Evolutionary conservation across 352 stramenopile species (phyloP).

Genomic region (Globisporangium takayamanum): DNA sequence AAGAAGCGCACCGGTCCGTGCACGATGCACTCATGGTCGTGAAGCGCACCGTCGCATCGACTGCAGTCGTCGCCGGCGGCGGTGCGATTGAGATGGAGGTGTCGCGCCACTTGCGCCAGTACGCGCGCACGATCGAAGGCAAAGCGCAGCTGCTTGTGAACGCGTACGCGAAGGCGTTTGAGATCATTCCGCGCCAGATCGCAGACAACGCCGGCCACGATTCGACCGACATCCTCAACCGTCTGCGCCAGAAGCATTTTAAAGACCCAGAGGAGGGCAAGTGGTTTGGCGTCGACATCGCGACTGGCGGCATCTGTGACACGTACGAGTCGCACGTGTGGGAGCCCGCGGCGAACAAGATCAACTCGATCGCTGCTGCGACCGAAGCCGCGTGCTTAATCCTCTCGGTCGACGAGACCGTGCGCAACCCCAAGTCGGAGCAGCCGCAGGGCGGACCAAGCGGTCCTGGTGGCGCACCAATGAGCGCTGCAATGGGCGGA

Average conservation of each 20-base stretch:
- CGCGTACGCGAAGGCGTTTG: conserved; percentile 95
- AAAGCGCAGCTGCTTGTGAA: conserved; percentile 97
- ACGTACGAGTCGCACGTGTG: conserved; percentile 97
- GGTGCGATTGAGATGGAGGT: conserved; percentile 93
- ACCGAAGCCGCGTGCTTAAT: conserved; percentile 98
- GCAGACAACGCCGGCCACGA: conserved; percentile 98
- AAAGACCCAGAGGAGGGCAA: conserved; percentile 88
- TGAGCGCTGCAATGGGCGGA: conserved; percentile 89
- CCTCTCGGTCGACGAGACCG: conserved; percentile 98
- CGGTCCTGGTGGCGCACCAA: conserved; percentile 42
- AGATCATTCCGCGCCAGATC: conserved; percentile 97
- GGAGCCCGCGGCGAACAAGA: conserved; percentile 99
- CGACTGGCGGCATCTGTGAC: conserved; percentile 96
- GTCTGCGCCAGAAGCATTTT: conserved; percentile 95
- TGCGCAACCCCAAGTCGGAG: conserved; percentile 96
- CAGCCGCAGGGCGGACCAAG: conserved; percentile 74
- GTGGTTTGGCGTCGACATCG: conserved; percentile 98
- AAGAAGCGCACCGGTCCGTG: conserved; percentile 96
- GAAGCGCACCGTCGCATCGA: conserved; percentile 93
- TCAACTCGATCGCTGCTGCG: conserved; percentile 94
- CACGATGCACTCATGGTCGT: conserved; percentile 99
- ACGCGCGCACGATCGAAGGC: conserved; percentile 94
- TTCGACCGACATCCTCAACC: conserved; percentile 97
- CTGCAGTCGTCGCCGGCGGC: conserved; percentile 87
- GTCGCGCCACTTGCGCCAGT: conserved; percentile 87